phyloP scores from a whole-genome alignment of 306 rosid genomes.

The Cucurbita moschata region DNA sequence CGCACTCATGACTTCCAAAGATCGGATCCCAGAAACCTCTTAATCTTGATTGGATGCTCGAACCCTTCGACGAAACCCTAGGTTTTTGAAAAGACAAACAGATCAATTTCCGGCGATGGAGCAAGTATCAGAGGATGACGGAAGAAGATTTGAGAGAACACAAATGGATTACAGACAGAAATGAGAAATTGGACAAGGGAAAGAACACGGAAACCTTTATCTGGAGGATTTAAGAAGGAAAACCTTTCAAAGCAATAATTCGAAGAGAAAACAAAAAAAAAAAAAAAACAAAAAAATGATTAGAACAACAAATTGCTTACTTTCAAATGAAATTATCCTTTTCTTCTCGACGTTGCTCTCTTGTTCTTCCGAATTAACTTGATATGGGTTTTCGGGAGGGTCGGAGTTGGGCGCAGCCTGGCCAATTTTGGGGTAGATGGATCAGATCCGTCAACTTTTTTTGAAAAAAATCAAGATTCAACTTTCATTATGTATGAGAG shows the following conservation, averaged over 20 bases:
- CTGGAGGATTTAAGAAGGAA: background rate
- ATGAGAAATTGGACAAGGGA: background rate
- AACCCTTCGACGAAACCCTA: background rate
- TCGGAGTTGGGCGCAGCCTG: background rate
- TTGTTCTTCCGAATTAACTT: background rate
- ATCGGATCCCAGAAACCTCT: conserved; percentile 9
- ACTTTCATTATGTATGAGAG: too few species aligned
- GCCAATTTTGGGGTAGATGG: background rate
- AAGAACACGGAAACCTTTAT: background rate
- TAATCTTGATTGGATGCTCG: background rate
- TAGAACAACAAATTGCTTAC: background rate
- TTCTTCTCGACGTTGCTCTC: conserved; percentile 1
- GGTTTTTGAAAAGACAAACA: background rate
- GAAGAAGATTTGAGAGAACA: background rate
- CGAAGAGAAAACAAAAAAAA: background rate
- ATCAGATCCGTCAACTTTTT: background rate
- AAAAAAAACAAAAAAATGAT: too few species aligned
- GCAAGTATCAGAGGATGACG: background rate
- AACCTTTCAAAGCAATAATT: background rate
- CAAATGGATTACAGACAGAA: background rate
- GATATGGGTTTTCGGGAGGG: background rate
- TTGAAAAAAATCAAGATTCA: background rate
- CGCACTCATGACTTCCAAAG: conserved; percentile 48
- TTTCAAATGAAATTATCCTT: conserved; percentile 8
- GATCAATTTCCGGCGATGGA: background rate